A percentile compares a stretch with the other conserved stretches of the same genome.
Evolutionary conservation across 2,329 filamentous ascomycete genomes (phyloP).

Genomic region (Calonectria pseudoturangicola): DNA sequence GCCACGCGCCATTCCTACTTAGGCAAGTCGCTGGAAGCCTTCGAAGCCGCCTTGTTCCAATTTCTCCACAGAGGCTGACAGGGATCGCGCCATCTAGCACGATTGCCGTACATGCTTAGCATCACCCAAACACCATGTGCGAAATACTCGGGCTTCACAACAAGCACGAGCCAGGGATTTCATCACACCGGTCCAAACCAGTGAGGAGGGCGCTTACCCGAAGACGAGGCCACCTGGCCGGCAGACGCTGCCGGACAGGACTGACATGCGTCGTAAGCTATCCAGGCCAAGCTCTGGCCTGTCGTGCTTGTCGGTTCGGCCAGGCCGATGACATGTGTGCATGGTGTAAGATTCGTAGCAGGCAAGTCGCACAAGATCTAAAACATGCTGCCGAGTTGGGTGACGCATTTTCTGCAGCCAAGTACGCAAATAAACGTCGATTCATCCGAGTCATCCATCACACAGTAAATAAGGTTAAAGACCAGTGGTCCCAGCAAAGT

Average conservation of each 20-base stretch:
- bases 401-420: background rate
- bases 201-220: background rate
- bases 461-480: constrained; percentile 10
- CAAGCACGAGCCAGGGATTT: constrained; percentile 6
- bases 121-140: background rate
- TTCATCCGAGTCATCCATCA: background rate
- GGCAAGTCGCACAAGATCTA: constrained; percentile 4
- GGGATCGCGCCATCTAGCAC: background rate
- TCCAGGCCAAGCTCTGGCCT: background rate
- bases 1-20: no score
- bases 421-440: constrained; percentile 5
- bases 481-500: background rate
- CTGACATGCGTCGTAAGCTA: constrained; percentile 14
- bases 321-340: constrained; percentile 14
- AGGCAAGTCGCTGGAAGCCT: no score
- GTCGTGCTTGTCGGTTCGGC: constrained; percentile 1
- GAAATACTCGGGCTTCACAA: background rate
- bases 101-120: background rate
- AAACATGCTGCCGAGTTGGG: background rate
- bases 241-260: constrained; percentile 10
- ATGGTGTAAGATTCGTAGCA: constrained; percentile 1
- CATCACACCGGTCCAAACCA: background rate
- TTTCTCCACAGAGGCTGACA: background rate
- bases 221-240: background rate
- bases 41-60: no score